A percentile compares a stretch with the other conserved stretches of the same genome.
Conservation (phyloP, 164 flowering plant species). For the Santalum album region DNA sequence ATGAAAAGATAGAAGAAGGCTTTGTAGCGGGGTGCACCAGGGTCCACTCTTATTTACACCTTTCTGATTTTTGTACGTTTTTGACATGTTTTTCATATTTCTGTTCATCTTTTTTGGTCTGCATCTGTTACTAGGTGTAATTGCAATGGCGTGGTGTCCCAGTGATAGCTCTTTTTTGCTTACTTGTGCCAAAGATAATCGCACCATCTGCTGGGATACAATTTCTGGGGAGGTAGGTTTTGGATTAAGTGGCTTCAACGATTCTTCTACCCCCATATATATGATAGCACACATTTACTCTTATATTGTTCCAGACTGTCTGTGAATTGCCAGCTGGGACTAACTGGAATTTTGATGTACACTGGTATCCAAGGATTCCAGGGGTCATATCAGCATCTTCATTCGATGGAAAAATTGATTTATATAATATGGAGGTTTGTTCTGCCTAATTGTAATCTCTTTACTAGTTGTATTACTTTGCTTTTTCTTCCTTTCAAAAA, state of each 20-base stretch:
- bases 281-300: neutral
- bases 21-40: too few species aligned
- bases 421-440: constrained; percentile 87
- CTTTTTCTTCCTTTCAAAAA: too few species aligned
- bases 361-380: constrained; percentile 94
- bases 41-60: too few species aligned
- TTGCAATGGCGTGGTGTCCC: constrained; percentile 99
- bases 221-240: constrained; percentile 59
- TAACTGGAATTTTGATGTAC: constrained; percentile 95
- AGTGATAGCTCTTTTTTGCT: constrained; percentile 80
- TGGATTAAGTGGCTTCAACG: neutral
- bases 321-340: constrained; percentile 82
- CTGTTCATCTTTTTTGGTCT: neutral
- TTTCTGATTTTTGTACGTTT: too few species aligned
- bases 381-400: constrained; percentile 96
- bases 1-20: too few species aligned
- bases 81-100: too few species aligned
- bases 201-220: constrained; percentile 97
- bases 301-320: constrained; percentile 53
- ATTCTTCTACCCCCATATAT: too few species aligned
- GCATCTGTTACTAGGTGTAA: constrained; percentile 72
- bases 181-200: constrained; percentile 92
- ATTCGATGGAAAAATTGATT: constrained; percentile 92
- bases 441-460: neutral
- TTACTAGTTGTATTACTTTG: too few species aligned